Percentiles rank a stretch among this genome's conserved stretches.
phyloP scores from a whole-genome alignment of 345 rosid genomes.

The Populus alba region DNA sequence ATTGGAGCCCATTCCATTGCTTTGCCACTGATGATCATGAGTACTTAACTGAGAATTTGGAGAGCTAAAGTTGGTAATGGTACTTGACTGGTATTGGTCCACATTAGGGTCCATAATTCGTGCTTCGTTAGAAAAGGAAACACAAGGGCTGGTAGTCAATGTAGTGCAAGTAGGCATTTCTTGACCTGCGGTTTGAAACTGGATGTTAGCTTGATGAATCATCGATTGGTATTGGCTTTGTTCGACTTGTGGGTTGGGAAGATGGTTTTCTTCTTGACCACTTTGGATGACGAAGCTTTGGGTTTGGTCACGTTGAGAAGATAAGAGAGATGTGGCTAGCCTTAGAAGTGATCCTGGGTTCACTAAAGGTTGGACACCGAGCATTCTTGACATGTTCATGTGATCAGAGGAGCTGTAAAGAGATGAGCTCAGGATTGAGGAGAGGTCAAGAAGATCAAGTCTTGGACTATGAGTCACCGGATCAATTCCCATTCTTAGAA shows the following conservation, averaged over 20 bases:
- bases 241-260: constrained; percentile 23
- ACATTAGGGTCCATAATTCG: constrained; percentile 19
- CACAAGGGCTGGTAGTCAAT: constrained; percentile 15
- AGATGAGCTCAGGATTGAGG: constrained; percentile 17
- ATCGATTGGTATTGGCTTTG: constrained; percentile 23
- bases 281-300: constrained; percentile 20
- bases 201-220: constrained; percentile 25
- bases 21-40: constrained; percentile 7
- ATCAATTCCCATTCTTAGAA: constrained; percentile 27
- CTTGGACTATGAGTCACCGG: constrained; percentile 30
- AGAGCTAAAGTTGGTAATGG: constrained; percentile 5
- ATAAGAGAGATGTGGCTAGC: constrained; percentile 40
- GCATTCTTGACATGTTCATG: constrained; percentile 9
- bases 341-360: constrained; percentile 37
- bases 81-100: constrained; percentile 20
- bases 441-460: constrained; percentile 25
- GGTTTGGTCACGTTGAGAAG: constrained; percentile 28
- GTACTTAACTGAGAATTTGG: not conserved
- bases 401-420: constrained; percentile 11
- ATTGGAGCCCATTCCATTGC: constrained; percentile 19
- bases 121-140: constrained; percentile 34
- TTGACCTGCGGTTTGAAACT: constrained; percentile 32
- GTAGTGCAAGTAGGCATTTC: constrained; percentile 32
- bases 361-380: constrained; percentile 9
- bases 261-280: constrained; percentile 33